Evolutionary conservation across 208 protist species (phyloP).

Genomic region (Vickermania spadyakhi): DNA sequence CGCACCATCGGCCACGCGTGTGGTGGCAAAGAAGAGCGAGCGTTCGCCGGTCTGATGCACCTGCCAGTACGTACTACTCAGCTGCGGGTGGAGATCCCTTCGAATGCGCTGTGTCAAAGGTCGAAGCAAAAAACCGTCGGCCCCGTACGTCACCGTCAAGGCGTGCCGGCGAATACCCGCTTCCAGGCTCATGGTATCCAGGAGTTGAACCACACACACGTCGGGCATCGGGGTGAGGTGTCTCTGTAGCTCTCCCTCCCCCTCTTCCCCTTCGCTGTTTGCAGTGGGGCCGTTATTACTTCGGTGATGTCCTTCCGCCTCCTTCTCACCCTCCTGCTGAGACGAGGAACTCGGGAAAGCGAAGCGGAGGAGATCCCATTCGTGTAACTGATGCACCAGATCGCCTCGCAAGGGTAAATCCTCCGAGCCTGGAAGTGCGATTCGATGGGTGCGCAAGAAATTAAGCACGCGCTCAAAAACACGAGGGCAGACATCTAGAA

Average conservation of each 20-base stretch:
- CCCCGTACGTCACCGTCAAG: conserved; percentile 81
- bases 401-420: conserved; percentile 49
- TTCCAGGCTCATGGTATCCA: conserved; percentile 81
- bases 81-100: conserved; percentile 53
- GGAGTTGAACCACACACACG: conserved; percentile 81
- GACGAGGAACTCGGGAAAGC: conserved; percentile 32
- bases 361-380: conserved; percentile 64
- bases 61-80: conserved; percentile 86
- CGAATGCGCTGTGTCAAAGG: conserved; percentile 59
- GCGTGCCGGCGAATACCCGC: conserved; percentile 83
- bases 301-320: conserved; percentile 4
- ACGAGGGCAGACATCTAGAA: conserved; percentile 67
- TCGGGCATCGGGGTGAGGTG: conserved; percentile 38
- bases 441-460: conserved; percentile 55
- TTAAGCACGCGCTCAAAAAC: conserved; percentile 68
- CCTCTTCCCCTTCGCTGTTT: conserved; percentile 1
- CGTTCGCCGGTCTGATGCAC: conserved; percentile 83
- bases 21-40: conserved; percentile 81
- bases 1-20: conserved; percentile 78
- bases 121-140: conserved; percentile 75
- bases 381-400: conserved; percentile 45
- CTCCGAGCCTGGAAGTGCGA: conserved; percentile 48
- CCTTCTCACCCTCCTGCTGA: conserved; percentile 4
- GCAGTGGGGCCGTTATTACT: background rate
- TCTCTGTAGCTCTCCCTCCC: conserved; percentile 2